Base-by-base conservation (phyloP, 441 rosid species). In the Bruguiera hainesii region DNA sequence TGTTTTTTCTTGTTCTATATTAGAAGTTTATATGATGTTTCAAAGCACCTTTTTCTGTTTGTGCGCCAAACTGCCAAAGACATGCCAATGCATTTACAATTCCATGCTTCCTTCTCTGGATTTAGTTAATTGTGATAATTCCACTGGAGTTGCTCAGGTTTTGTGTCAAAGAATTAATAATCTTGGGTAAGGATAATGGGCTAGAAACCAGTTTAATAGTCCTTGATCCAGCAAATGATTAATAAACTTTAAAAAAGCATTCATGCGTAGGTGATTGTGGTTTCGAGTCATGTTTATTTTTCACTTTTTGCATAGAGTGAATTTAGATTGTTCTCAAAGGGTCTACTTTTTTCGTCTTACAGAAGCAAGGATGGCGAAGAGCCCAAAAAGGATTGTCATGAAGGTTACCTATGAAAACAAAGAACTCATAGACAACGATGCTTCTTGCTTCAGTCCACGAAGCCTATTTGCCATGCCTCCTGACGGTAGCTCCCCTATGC, bases 401-500 rank as follows among this genome's bases (percentile, higher is more conserved):
- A 87, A 89, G 78, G 68, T 76, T 68, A 71, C 75, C 59, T 70
- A 68, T 70, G 96, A 83, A 69, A 83, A 70, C 85, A 90, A 81
- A 70, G 96, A 87, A 60, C 61, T 63, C 73, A 35, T 69, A 63
- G 96, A 86, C 74, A 82, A 66, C 63, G 91, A 90, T 57, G 85
- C 83, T 51, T 76, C 90, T 65, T 86, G 91, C 83, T 89, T 87
- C 74, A 90, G 84, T 71, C 96, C 96, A 37, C 85, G 85, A 83
- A 87, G 82, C 78, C 81, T 90, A 58, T 89, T 91, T 73, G 85
- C 87, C 18, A 74, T 85, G 88, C 90, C 97, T 52, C 74, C 81
- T 46, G 90, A 89, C 66, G 83, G 89, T 64, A 76, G 86, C 72
- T 75, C 91, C 63, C 74, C 82, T 29, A 71, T 74, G 84, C 83